Evolutionary conservation across 2,329 filamentous ascomycete genomes (phyloP).

Genomic region (Cucurbitaria berberidis): DNA sequence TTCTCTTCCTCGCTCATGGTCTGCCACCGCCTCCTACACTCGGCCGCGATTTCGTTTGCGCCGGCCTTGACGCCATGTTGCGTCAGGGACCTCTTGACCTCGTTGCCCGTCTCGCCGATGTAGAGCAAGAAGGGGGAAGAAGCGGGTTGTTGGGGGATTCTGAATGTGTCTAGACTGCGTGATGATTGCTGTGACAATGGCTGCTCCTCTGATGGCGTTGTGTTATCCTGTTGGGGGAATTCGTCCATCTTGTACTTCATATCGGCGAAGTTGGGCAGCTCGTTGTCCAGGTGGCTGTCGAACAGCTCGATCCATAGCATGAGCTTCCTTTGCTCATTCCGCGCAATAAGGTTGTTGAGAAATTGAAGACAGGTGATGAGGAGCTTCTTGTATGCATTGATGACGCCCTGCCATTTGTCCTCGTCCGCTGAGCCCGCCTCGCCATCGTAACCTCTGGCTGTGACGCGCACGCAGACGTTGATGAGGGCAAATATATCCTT

Average conservation of each 20-base stretch:
- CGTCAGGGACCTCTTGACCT: slow-evolving; percentile 47
- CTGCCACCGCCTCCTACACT: slow-evolving; percentile 49
- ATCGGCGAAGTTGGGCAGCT: slow-evolving; percentile 45
- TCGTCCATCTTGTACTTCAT: slow-evolving; percentile 47
- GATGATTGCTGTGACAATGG: slow-evolving; percentile 20
- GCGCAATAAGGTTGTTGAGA: slow-evolving; percentile 69
- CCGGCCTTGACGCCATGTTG: slow-evolving; percentile 47
- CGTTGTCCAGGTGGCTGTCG: slow-evolving; percentile 58
- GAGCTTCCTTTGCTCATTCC: slow-evolving; percentile 69
- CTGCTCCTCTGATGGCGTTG: slow-evolving; percentile 19
- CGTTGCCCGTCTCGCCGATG: slow-evolving; percentile 48
- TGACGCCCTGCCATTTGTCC: slow-evolving; percentile 69
- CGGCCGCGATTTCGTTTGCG: slow-evolving; percentile 50
- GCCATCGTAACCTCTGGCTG: slow-evolving; percentile 68
- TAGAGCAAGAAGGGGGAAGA: slow-evolving; percentile 50
- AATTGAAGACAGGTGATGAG: slow-evolving; percentile 71
- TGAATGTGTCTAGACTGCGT: slow-evolving; percentile 39
- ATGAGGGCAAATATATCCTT: slow-evolving; percentile 67
- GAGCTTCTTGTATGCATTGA: slow-evolving; percentile 69
- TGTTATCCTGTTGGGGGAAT: slow-evolving; percentile 31
- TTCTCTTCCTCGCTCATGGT: slow-evolving; percentile 49
- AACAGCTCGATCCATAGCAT: slow-evolving; percentile 71
- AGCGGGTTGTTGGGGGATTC: slow-evolving; percentile 47
- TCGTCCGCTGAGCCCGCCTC: slow-evolving; percentile 67
- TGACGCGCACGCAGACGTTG: slow-evolving; percentile 69